Evolutionary conservation across 2,329 filamentous ascomycete genomes (phyloP), one percentile per base, ranked within the genome.

Genomic region (Ascochyta koolunga): DNA sequence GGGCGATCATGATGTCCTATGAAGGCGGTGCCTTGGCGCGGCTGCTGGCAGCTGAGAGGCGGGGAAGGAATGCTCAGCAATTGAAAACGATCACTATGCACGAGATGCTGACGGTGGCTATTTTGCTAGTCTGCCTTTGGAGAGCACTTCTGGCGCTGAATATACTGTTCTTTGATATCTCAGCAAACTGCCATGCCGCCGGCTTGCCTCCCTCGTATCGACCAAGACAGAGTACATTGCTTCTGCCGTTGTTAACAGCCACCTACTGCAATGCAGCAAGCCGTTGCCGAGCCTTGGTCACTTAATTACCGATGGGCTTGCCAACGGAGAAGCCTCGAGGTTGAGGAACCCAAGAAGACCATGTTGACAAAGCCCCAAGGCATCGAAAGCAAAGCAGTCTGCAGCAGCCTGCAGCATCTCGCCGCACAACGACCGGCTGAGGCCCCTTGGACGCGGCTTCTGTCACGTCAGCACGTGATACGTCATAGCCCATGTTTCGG

Each of bases 1-100:
- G 51, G 65, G 33, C 48, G n/a, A 50, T 55, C 45, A 60, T 65
- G 61, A 62, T 64, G 65, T 13, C 45, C 39, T 37, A 37, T 45
- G 10, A 39, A 60, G 60, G 60, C 58, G 53, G 58, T 54, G 53
- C 50, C 61, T 60, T 65, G 62, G 62, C 62, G 51, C 43, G 44
- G 39, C 50, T 55, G 49, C 48, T 60, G 57, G 49, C 44, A 37
- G 50, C 41, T 25, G 16, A 38, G 38, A 46, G 33, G 53, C 22
- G 52, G 54, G 59, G 49, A 56, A 62, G 58, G 62, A 43, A 54
- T 54, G 51, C 40, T 36, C 19, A 33, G 29, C 15, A 29, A 32
- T 11, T 16, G 40, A 29, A 24, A 43, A 18, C 19, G n/a, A n/a
- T 15, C 38, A 27, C 24, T 7, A 19, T 29, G n/a, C 19, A 22